Evolutionary conservation across 2,329 filamentous ascomycete genomes (phyloP).

Genomic region (Zymoseptoria crescenta): DNA sequence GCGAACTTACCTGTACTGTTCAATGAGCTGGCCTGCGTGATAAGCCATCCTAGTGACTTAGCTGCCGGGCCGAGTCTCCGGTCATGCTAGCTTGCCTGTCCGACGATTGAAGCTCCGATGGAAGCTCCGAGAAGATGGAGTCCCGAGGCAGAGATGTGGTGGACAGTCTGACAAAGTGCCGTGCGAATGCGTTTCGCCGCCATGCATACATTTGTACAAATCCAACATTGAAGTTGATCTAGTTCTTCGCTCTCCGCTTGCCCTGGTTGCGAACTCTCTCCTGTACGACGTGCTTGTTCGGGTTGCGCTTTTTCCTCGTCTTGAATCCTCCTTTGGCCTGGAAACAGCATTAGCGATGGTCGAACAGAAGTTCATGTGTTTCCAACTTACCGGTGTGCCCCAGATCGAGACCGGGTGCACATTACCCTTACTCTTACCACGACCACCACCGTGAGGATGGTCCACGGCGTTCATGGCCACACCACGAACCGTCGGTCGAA

Average conservation of each 20-base stretch:
- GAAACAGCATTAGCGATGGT: slow-evolving; percentile 13
- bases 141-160: neutral
- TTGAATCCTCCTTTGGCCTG: slow-evolving; percentile 80
- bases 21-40: neutral
- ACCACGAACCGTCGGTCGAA: slow-evolving; percentile 91
- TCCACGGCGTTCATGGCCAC: slow-evolving; percentile 98
- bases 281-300: slow-evolving; percentile 85
- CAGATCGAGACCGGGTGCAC: slow-evolving; percentile 90
- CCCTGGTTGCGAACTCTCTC: slow-evolving; percentile 82
- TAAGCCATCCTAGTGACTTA: neutral
- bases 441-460: slow-evolving; percentile 96
- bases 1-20: neutral
- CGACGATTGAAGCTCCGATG: neutral
- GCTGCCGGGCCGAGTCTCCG: neutral
- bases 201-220: neutral
- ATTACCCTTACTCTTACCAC: slow-evolving; percentile 99
- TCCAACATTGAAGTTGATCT: slow-evolving; percentile 4
- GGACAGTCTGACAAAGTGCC: neutral
- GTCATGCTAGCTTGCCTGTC: neutral
- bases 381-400: slow-evolving; percentile 78
- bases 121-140: neutral
- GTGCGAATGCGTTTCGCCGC: neutral
- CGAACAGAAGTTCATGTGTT: neutral
- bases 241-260: slow-evolving; percentile 55
- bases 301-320: slow-evolving; percentile 78